Evolutionary conservation across 192 early-diverging fungal species (phyloP).

Genomic region (Phycomyces blakesleeanus): DNA sequence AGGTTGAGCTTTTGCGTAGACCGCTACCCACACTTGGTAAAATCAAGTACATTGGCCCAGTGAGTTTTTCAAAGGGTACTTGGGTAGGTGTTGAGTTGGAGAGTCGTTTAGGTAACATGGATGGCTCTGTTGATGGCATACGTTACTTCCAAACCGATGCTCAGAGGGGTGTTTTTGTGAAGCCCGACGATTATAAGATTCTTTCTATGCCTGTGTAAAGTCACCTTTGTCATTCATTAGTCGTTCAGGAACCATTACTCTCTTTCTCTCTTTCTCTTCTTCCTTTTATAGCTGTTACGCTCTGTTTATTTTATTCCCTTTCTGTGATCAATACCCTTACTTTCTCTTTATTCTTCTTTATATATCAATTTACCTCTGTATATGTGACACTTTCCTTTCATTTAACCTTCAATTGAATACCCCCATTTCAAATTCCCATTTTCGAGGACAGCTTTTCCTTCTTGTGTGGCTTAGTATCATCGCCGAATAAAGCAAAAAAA

Average conservation of each 20-base stretch:
- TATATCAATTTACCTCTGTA: neutral
- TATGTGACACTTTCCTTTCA: neutral
- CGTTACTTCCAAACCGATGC: constrained; percentile 28
- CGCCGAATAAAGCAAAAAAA: constrained; percentile 4
- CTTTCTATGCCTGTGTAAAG: neutral
- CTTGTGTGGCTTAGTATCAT: neutral
- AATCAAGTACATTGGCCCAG: constrained; percentile 29
- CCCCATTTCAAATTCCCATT: neutral
- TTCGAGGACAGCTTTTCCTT: neutral
- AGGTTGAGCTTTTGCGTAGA: constrained; percentile 28
- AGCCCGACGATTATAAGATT: constrained; percentile 21
- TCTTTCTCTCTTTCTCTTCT: neutral
- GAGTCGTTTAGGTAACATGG: constrained; percentile 27
- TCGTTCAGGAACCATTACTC: neutral
- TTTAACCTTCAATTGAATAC: neutral
- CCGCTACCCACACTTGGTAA: constrained; percentile 29
- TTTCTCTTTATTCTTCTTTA: neutral
- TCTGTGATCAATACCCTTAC: neutral
- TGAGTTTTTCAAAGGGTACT: constrained; percentile 20
- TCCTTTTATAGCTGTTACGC: neutral
- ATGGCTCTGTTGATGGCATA: constrained; percentile 25
- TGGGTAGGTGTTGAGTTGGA: constrained; percentile 37
- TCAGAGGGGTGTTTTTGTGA: constrained; percentile 28
- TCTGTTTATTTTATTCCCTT: neutral
- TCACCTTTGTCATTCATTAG: neutral